phyloP scores from a whole-genome alignment of 2,329 filamentous ascomycete species.

The Paraphoma chrysanthemicola region DNA sequence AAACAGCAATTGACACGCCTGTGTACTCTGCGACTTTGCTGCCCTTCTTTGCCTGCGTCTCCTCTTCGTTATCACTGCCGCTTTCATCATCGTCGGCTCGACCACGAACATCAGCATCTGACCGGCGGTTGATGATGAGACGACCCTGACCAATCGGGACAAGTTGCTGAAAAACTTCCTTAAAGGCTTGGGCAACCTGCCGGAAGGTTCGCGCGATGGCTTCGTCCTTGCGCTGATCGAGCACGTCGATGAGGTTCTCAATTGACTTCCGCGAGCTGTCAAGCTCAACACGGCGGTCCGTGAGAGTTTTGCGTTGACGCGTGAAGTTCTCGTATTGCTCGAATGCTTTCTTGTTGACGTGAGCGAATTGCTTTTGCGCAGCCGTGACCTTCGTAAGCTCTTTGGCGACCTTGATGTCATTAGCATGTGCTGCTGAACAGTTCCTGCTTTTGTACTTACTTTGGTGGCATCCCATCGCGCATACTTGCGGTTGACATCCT shows the following conservation, averaged over 20 bases:
- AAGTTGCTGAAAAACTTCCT: constrained; percentile 90
- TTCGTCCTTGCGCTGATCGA: constrained; percentile 96
- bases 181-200: constrained; percentile 93
- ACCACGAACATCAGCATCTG: constrained; percentile 72
- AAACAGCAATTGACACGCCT: constrained; percentile 94
- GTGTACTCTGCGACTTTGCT: constrained; percentile 88
- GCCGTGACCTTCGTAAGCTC: constrained; percentile 89
- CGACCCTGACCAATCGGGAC: constrained; percentile 92
- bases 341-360: constrained; percentile 99
- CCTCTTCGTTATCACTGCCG: constrained; percentile 38
- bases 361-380: constrained; percentile 91
- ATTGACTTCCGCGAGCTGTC: constrained; percentile 87
- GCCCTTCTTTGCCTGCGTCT: constrained; percentile 35
- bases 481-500: constrained; percentile 93
- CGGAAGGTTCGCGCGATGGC: constrained; percentile 98
- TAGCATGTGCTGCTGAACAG: not conserved
- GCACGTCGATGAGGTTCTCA: constrained; percentile 86
- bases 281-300: constrained; percentile 83
- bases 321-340: constrained; percentile 99
- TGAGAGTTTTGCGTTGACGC: constrained; percentile 84
- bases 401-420: constrained; percentile 48
- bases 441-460: constrained; percentile 56
- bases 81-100: constrained; percentile 64
- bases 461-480: constrained; percentile 79
- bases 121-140: constrained; percentile 89